Base-by-base conservation (phyloP, 225 moss, liverwort and hornwort genomes). In the Physcomitrellopsis africana region DNA sequence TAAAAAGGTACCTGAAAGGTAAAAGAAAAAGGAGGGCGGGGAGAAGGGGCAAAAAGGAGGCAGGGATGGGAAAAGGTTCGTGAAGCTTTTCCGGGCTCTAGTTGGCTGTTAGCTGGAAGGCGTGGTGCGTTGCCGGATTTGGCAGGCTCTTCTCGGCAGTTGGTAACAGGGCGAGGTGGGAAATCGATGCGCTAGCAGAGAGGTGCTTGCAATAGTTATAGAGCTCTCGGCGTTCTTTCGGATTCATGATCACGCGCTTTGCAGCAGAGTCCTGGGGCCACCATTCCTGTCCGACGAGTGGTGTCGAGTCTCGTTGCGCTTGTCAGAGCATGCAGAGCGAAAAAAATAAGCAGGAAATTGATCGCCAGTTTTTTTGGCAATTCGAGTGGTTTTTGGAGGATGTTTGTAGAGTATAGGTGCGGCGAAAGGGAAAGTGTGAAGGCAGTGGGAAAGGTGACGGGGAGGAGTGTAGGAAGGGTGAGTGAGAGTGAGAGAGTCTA, bases 241-340 rank as follows among this genome's bases (percentile, higher is more conserved):
- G 32, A 37, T 37, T 37, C 73, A 52, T 24, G 5, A 62, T 62
- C 45, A 77, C 77, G 81, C 81, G 81, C 77, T 81, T 81, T 81
- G 81, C 72, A 77, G 81, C 81, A 81, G 77, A 81, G 77, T 81
- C 77, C 72, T 68, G 67, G 81, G 81, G 68, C 81, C 81, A 72
- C 77, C 81, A 77, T 71, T 60, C 76, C 65, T 37, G 32, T 37
- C 58, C 65, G 75, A 63, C 79, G 45, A 29, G 37, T 41, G 55
- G 63, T 63, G 63, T 77, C 70, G 63, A 45, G 77, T 77, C 78
- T 57, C 55, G 70, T 18, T 3, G 58, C 72, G 48, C 63, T 42
- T 63, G 69, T 80, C 74, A 23, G 60, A 68, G 63, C 54, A 62
- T n/a, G 68, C 63, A 58, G 63, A 42, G 78, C 51, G 54, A 62